phyloP scores from a whole-genome alignment of 768 basidiomycete genomes.

The Suillus plorans region DNA sequence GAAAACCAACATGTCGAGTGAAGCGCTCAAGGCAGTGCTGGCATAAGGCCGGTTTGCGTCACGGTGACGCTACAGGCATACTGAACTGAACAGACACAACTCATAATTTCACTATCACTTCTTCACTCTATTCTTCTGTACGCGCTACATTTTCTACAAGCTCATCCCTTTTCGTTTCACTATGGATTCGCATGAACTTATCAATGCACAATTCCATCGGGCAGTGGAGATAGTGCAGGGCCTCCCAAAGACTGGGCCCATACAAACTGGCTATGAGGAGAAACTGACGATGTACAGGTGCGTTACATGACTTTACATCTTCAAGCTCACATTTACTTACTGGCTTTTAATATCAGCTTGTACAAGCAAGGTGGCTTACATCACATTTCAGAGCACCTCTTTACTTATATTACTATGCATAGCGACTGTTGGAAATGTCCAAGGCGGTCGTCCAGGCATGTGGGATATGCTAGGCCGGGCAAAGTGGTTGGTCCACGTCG shows the following conservation, averaged over 20 bases:
- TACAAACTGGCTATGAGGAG: slow-evolving; percentile 95
- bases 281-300: slow-evolving; percentile 93
- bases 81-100: background rate
- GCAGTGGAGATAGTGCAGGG: slow-evolving; percentile 94
- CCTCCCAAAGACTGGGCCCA: slow-evolving; percentile 90
- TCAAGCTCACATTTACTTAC: slow-evolving; percentile 2
- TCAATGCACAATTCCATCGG: slow-evolving; percentile 86
- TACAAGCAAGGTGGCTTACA: slow-evolving; percentile 81
- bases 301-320: slow-evolving; percentile 15
- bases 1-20: background rate
- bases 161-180: background rate
- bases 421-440: slow-evolving; percentile 92
- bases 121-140: background rate
- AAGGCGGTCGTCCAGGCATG: slow-evolving; percentile 74
- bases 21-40: background rate
- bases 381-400: slow-evolving; percentile 10
- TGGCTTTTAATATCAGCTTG: slow-evolving; percentile 46
- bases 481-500: slow-evolving; percentile 66
- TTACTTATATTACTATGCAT: slow-evolving; percentile 4
- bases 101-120: background rate
- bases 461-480: slow-evolving; percentile 91
- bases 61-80: background rate
- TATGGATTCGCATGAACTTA: slow-evolving; percentile 62
- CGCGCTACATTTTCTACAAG: background rate
- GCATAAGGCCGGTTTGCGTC: background rate